Percentiles rank a stretch among this genome's conserved stretches.
phyloP scores from a whole-genome alignment of 305 asterid species.

The Lippia alba region DNA sequence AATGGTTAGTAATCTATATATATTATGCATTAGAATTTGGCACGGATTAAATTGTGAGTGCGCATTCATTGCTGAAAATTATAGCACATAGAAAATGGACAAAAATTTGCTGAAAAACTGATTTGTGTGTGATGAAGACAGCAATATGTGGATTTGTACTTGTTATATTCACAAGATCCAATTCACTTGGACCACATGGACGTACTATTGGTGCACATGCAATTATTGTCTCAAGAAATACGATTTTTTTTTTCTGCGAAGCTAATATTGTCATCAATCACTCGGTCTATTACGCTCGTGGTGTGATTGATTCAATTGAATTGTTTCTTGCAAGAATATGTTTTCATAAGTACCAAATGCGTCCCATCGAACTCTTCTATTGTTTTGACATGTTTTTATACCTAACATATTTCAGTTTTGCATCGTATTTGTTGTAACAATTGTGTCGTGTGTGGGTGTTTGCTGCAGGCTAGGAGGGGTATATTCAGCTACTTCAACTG shows the following conservation, averaged over 20 bases:
- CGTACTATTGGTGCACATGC: constrained; percentile 24
- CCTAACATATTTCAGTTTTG: background rate
- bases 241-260: background rate
- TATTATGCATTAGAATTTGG: background rate
- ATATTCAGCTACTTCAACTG: constrained; percentile 83
- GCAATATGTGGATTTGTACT: constrained; percentile 20
- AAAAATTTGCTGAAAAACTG: constrained; percentile 7
- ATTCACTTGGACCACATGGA: constrained; percentile 30
- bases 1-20: no score
- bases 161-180: constrained; percentile 2
- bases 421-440: background rate
- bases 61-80: constrained; percentile 9
- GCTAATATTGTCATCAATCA: no score
- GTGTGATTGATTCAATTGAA: no score
- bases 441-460: background rate
- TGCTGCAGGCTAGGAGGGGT: constrained; percentile 65
- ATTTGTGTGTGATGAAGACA: constrained; percentile 16
- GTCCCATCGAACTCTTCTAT: background rate
- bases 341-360: no score
- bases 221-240: background rate
- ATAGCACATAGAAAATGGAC: constrained; percentile 18
- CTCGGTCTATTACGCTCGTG: no score
- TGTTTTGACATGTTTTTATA: background rate
- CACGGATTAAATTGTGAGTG: constrained; percentile 19
- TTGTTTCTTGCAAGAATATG: no score